A percentile compares a stretch with the other conserved stretches of the same genome.
Conservation (phyloP, 2,329 filamentous ascomycete genomes). For the Didymella pomorum region DNA sequence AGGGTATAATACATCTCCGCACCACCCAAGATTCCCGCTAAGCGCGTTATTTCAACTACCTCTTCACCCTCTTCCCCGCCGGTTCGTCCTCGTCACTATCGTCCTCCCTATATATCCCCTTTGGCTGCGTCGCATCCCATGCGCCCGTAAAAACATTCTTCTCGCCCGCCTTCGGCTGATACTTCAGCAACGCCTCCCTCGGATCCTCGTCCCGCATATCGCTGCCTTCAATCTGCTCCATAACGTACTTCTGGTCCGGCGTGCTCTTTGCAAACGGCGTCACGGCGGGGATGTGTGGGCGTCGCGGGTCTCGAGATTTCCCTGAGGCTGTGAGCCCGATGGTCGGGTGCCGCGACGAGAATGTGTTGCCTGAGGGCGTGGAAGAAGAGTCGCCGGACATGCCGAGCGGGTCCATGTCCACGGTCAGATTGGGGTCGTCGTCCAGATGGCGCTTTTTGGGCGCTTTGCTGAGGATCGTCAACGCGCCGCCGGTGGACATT, state of each 20-base stretch:
- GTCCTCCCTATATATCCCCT: constrained; percentile 87
- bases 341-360: constrained; percentile 69
- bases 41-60: constrained; percentile 11
- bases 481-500: constrained; percentile 81
- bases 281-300: constrained; percentile 82
- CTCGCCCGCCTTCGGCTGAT: constrained; percentile 90
- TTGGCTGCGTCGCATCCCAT: constrained; percentile 90
- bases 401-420: constrained; percentile 75
- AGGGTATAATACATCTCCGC: too few relatives aligned
- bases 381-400: constrained; percentile 79
- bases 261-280: constrained; percentile 92
- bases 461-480: constrained; percentile 88
- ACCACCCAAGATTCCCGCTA: too few relatives aligned
- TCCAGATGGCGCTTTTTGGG: constrained; percentile 96
- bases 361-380: constrained; percentile 58
- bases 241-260: constrained; percentile 88
- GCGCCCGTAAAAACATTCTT: constrained; percentile 95
- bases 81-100: constrained; percentile 82
- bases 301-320: constrained; percentile 75
- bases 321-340: constrained; percentile 81
- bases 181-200: constrained; percentile 90
- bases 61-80: constrained; percentile 65
- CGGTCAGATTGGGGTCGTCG: constrained; percentile 84
- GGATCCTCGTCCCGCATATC: constrained; percentile 97
- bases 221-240: constrained; percentile 85